Conservation (phyloP, 345 rosid genomes). For the Eucalyptus microcorys region DNA sequence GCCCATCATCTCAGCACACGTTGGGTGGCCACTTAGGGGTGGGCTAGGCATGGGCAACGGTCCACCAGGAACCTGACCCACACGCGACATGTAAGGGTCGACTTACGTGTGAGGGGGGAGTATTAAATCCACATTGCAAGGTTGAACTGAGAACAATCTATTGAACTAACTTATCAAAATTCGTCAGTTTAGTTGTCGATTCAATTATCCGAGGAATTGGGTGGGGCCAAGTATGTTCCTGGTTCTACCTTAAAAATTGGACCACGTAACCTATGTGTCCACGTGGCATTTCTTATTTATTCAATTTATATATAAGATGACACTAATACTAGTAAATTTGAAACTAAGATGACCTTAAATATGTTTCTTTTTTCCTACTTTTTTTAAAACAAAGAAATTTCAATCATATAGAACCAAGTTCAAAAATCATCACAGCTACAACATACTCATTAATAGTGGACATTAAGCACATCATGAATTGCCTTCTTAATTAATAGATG, state of each 20-base stretch:
- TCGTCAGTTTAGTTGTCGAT: fast-evolving
- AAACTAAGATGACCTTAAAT: neutral
- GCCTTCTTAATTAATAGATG: neutral
- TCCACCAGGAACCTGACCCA: neutral
- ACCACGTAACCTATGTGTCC: neutral
- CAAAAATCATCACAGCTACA: neutral
- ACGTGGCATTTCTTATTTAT: neutral
- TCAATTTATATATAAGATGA: neutral
- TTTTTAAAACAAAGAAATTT: neutral
- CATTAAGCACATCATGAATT: neutral
- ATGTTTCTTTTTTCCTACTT: neutral
- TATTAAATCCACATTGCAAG: neutral
- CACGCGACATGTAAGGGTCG: neutral
- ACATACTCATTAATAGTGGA: neutral
- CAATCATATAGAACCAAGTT: neutral
- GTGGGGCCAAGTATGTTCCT: neutral
- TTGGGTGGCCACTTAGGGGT: neutral
- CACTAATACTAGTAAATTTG: neutral
- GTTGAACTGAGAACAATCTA: neutral
- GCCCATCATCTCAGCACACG: neutral
- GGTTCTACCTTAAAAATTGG: neutral
- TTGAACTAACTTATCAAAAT: neutral
- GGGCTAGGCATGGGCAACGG: neutral
- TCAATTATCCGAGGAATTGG: neutral
- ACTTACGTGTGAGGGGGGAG: neutral